These are phyloP conservation scores for Nicotiana sylvestris DNA, from an alignment of 257 asterid species.

Conservation along the genomic window DNA sequence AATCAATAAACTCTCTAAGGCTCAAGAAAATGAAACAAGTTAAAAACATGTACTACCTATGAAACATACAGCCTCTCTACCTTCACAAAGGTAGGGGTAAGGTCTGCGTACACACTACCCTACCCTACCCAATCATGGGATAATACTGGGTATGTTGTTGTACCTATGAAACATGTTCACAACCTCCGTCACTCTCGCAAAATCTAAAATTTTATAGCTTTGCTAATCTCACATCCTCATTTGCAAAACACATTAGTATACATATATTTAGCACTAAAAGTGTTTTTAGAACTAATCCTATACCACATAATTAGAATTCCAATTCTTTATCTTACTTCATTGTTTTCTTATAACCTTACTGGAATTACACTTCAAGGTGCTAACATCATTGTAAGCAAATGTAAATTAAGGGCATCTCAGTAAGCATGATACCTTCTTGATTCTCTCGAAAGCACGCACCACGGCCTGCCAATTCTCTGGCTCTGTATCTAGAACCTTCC, in stretches of 20 bases:
- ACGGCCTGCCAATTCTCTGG: slow-evolving; percentile 97
- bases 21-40: not conserved
- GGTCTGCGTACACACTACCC: no score
- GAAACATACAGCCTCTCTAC: not conserved
- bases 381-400: not conserved
- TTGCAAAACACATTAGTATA: not conserved
- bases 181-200: not conserved
- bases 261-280: not conserved
- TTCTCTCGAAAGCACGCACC: slow-evolving; percentile 74
- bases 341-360: not conserved
- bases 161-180: not conserved
- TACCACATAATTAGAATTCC: not conserved
- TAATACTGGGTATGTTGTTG: no score
- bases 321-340: not conserved
- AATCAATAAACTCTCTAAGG: not conserved
- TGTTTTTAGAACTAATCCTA: not conserved
- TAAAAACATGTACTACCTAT: not conserved
- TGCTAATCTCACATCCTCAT: not conserved
- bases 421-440: slow-evolving; percentile 66
- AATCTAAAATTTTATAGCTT: not conserved
- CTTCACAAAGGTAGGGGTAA: no score
- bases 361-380: not conserved
- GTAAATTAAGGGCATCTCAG: not conserved
- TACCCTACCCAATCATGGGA: no score
- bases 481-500: slow-evolving; percentile 69